Evolutionary conservation across 164 flowering plant species (phyloP), one percentile per base, ranked within the genome.

Genomic region (Echeveria elegans): DNA sequence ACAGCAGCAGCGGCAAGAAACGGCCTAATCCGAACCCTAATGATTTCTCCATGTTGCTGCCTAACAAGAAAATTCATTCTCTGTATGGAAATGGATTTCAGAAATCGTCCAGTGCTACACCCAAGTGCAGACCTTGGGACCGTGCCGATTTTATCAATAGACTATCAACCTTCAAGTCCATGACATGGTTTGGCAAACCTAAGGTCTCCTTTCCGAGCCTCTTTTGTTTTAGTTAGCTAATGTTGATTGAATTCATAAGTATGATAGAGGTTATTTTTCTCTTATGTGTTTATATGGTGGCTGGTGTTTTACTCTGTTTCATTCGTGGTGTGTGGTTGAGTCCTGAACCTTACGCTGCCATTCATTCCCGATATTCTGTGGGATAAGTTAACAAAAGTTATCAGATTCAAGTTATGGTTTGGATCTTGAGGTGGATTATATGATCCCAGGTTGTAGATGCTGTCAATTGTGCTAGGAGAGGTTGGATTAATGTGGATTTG

Each of bases 181-280:
- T 89, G 89, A 84, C 88, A n/a, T 94, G 98, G 98, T 90, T 94
- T 69, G 98, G 86, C 31, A 94, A 89, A 78, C 97, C 97, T 26
- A 82, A 90, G 98, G 98, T 93, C 72, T 30, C 66, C 21, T 73
- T 7, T 31, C 29, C 8, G 21, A 16, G n/a, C n/a, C n/a, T 16
- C 23, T 48, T 38, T 45, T 21, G 43, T 9, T 40, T 41, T 16
- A 8, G 26, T 38, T 12, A 24, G 21, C 12, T 15, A 28, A 2
- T 24, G 16, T 19, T 16, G 63, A 2, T n/a, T n/a, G n/a, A n/a
- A n/a, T 69, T 59, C 14, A 29, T 59, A 59, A 12, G 63, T n/a
- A n/a, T n/a, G n/a, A n/a, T n/a, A n/a, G n/a, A n/a, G n/a, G n/a
- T n/a, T n/a, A n/a, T n/a, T n/a, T n/a, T n/a, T n/a, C n/a, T n/a